Evolutionary conservation across 257 asterid species (phyloP), one percentile per base, ranked within the genome.

Genomic region (Euphrasia confusa): DNA sequence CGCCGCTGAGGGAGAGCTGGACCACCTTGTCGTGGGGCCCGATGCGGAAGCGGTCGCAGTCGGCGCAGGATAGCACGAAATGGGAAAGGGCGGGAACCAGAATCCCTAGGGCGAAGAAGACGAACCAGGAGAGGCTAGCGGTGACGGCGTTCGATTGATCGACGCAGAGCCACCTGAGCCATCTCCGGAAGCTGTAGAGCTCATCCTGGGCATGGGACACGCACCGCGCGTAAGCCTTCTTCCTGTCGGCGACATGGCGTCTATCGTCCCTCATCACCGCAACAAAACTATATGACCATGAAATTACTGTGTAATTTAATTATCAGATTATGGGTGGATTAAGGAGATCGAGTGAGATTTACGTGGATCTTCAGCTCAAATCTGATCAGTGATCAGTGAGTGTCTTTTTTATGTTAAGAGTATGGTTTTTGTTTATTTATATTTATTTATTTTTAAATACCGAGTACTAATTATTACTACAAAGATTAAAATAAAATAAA

Each of bases 81-180:
- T 92, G 98, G n/a, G 97, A 92, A 21, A 88, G 12, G 32, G 78
- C 76, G 0, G 98, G 98, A 0, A 91, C 87, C 26, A 79, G 53
- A 15, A 88, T 79, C 5, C 81, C 81, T 32, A 88, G 56, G 0
- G 75, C 27, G 0, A 86, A 4, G 69, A 88, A 88, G 10, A 88
- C 83, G 65, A 77, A 32, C 95, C 97, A 92, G 39, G 97, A 91
- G 33, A 91, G 80, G 61, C 73, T 69, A 12, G 87, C 62, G 10
- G 82, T 74, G 84, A 76, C 72, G 4, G 83, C 56, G 49, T 66
- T 77, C 2, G 98, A 88, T 59, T 92, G 98, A 54, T 92, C 98
- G 52, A 88, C 98, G 77, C 95, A 88, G 66, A 92, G 81, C 95
- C 97, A 91, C 64, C 72, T 79, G 7, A 91, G 79, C 95, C 98